Percentiles rank a stretch among this genome's conserved stretches.
Evolutionary conservation across 1,284 basidiomycete genomes (phyloP).

Genomic region (Schizophyllum amplum): DNA sequence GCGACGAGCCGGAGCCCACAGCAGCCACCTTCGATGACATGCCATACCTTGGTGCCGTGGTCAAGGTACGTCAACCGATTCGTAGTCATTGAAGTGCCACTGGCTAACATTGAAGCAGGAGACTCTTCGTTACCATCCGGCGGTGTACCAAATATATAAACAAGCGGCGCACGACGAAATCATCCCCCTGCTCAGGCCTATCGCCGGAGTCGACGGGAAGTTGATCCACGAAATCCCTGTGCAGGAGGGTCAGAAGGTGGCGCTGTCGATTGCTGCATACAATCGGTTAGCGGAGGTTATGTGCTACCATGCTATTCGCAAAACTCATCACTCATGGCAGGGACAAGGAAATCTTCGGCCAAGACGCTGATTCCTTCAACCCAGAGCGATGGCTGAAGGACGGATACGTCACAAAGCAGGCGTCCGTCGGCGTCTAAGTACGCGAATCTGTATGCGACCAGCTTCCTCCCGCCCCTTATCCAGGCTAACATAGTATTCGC

Average conservation of each 20-base stretch:
- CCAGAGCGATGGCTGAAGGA: conserved; percentile 7
- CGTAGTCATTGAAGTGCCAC: background rate
- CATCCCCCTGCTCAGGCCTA: conserved; percentile 34
- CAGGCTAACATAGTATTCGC: background rate
- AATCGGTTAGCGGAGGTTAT: conserved; percentile 36
- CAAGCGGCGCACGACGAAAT: conserved; percentile 30
- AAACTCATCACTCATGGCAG: background rate
- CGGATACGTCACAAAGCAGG: background rate
- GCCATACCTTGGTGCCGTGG: conserved; percentile 13
- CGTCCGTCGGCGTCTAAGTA: background rate
- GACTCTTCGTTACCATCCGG: conserved; percentile 29
- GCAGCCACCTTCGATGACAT: conserved; percentile 22
- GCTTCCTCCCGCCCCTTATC: conserved; percentile 14
- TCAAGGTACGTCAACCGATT: conserved; percentile 16
- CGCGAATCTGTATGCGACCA: conserved; percentile 20
- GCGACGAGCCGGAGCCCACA: conserved; percentile 32
- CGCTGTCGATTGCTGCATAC: conserved; percentile 30
- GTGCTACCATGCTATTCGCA: no score
- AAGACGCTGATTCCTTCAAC: conserved; percentile 4
- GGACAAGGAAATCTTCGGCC: conserved; percentile 3
- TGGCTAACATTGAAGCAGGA: no score
- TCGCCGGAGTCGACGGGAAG: conserved; percentile 26
- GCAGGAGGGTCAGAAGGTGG: conserved; percentile 27
- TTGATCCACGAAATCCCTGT: conserved; percentile 27
- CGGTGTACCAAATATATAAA: conserved; percentile 22